phyloP scores from a whole-genome alignment of 1,139 yeast genomes.

The Sugiyamaella pinicola region DNA sequence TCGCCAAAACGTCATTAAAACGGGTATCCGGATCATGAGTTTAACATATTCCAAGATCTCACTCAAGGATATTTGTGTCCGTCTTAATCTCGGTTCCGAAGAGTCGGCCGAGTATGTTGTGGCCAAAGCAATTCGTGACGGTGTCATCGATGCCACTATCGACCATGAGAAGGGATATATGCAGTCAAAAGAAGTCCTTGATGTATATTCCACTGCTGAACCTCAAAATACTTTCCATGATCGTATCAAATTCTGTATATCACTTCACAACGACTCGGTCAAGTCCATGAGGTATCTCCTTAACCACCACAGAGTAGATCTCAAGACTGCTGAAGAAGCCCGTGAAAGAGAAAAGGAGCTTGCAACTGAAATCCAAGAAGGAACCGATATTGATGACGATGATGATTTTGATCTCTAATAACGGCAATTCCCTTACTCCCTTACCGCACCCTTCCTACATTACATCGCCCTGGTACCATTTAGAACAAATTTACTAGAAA shows the following conservation, averaged over 20 bases:
- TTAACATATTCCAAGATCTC: slow-evolving; percentile 90
- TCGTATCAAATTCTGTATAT: slow-evolving; percentile 89
- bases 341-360: slow-evolving; percentile 58
- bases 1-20: slow-evolving; percentile 95
- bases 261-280: slow-evolving; percentile 88
- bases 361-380: slow-evolving; percentile 48
- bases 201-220: slow-evolving; percentile 81
- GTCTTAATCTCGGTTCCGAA: slow-evolving; percentile 89
- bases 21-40: slow-evolving; percentile 94
- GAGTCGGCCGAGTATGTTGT: slow-evolving; percentile 96
- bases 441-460: not conserved
- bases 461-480: no score
- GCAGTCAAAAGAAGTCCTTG: slow-evolving; percentile 85
- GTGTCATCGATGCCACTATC: slow-evolving; percentile 93
- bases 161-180: slow-evolving; percentile 90
- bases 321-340: slow-evolving; percentile 59
- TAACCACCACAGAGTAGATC: slow-evolving; percentile 51
- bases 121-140: slow-evolving; percentile 95
- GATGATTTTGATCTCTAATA: slow-evolving; percentile 44
- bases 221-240: slow-evolving; percentile 92
- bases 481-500: slow-evolving; percentile 1
- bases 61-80: slow-evolving; percentile 85
- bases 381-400: slow-evolving; percentile 46
- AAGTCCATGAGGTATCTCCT: slow-evolving; percentile 92
- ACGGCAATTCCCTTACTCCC: not conserved